A percentile compares a stretch with the other conserved stretches of the same genome.
Evolutionary conservation across 306 rosid species (phyloP).

Genomic region (Comarum palustre): DNA sequence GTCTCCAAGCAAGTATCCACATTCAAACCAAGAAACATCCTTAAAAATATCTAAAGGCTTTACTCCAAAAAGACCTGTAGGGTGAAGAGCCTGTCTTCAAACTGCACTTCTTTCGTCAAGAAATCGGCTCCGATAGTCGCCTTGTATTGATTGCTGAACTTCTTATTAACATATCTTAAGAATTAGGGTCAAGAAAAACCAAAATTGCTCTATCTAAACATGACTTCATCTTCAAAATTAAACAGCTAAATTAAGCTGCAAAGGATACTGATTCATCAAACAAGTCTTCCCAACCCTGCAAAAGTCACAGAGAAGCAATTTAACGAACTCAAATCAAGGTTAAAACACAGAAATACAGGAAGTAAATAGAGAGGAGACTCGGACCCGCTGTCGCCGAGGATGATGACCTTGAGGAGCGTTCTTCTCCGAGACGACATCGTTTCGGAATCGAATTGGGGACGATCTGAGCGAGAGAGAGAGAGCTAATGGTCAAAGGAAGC

Average conservation of each 20-base stretch:
- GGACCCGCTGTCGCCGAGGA: conserved; percentile 99
- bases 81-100: conserved; percentile 98
- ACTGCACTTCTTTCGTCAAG: conserved; percentile 94
- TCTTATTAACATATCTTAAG: conserved; percentile 87
- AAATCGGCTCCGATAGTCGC: conserved; percentile 99
- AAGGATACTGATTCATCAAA: conserved; percentile 99
- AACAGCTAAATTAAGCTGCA: background rate
- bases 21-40: background rate
- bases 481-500: background rate
- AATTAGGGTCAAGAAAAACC: conserved; percentile 38
- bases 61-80: conserved; percentile 55
- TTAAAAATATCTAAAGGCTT: background rate
- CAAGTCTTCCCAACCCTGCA: conserved; percentile 99
- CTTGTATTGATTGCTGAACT: conserved; percentile 97
- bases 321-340: background rate
- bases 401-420: conserved; percentile 93
- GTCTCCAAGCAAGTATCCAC: background rate
- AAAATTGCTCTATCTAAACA: background rate
- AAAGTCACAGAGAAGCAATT: conserved; percentile 19
- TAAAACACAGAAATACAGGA: background rate
- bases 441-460: conserved; percentile 16
- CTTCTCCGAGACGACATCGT: conserved; percentile 97
- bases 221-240: background rate
- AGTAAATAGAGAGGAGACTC: conserved; percentile 6
- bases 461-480: conserved; percentile 30